Conservation (phyloP, 495 filamentous ascomycete genomes). For the Neurospora sp. region DNA sequence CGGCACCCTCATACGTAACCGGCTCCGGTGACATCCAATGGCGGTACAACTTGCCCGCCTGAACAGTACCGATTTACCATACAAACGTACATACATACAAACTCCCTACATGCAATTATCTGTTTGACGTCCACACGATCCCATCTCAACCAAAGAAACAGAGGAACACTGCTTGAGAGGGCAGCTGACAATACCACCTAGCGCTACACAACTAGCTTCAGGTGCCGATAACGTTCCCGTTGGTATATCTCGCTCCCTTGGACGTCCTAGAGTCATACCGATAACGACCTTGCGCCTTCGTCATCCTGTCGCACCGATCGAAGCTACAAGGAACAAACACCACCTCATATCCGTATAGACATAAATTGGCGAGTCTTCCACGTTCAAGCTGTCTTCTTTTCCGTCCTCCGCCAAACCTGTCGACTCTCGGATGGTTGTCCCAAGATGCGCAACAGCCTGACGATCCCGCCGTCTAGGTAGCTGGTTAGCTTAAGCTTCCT, state of each 20-base stretch:
- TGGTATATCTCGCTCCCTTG: neutral
- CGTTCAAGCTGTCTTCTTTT: neutral
- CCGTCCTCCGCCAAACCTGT: neutral
- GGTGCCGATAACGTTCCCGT: neutral
- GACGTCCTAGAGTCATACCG: neutral
- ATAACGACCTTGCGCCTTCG: neutral
- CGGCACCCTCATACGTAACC: neutral
- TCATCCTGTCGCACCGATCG: neutral
- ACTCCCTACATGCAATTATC: neutral
- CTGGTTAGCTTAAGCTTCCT: conserved; percentile 1
- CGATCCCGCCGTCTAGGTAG: conserved; percentile 9
- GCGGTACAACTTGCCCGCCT: neutral
- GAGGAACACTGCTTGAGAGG: neutral
- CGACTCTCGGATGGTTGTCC: neutral
- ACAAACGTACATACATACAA: neutral
- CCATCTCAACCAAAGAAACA: neutral
- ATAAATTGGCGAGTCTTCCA: neutral
- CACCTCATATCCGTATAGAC: neutral
- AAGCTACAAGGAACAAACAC: neutral
- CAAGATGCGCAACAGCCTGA: conserved; percentile 10
- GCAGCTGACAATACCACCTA: neutral
- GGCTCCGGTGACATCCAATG: neutral
- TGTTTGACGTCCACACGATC: neutral
- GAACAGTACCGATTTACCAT: neutral
- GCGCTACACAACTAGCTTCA: neutral